Conservation (phyloP, 176 grass and related monocot genomes). For the Oryza coarctata region DNA sequence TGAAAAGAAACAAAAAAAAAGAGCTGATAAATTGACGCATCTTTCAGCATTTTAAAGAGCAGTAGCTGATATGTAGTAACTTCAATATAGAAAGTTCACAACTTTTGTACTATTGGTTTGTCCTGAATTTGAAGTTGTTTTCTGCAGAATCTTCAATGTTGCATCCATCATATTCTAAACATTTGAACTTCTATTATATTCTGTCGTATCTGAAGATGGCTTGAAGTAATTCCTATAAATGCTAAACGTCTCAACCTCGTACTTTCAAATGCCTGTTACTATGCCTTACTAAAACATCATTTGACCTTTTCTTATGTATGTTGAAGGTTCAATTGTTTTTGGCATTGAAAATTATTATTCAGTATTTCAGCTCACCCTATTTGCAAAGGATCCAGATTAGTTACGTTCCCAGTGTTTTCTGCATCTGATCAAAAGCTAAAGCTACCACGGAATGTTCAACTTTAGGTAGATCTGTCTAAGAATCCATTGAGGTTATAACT, state of each 20-base stretch:
- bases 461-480: background rate
- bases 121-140: background rate
- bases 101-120: background rate
- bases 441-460: background rate
- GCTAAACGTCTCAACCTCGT: background rate
- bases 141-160: background rate
- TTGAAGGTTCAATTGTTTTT: background rate
- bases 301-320: background rate
- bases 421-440: conserved; percentile 12
- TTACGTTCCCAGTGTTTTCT: background rate
- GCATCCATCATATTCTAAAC: background rate
- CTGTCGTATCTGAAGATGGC: background rate
- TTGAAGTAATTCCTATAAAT: background rate
- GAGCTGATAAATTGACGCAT: background rate
- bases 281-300: background rate
- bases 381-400: background rate
- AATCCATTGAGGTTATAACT: background rate
- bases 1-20: conserved; percentile 3
- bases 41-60: background rate
- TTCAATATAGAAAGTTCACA: background rate
- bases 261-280: background rate
- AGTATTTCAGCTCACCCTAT: background rate
- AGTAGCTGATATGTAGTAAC: background rate
- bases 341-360: conserved; percentile 1
- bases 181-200: background rate